These are phyloP conservation scores for Paramecium biaurelia DNA, from an alignment of 73 alveolate genomes.

Conservation along the genomic window DNA sequence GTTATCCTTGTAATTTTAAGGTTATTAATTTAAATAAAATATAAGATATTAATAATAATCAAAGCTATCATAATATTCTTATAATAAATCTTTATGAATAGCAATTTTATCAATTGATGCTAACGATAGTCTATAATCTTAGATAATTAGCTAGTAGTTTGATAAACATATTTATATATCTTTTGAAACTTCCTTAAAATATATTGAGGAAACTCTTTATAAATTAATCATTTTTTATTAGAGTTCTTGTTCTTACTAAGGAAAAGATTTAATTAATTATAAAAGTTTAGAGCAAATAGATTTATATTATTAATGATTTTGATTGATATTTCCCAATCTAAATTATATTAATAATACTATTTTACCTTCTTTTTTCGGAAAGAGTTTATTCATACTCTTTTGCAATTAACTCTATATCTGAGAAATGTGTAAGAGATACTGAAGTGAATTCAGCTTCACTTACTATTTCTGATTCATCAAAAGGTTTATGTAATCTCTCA, in stretches of 20 bases:
- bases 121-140: neutral
- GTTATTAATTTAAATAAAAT: neutral
- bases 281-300: neutral
- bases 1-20: neutral
- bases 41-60: neutral
- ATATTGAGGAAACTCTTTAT: neutral
- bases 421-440: neutral
- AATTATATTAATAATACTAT: neutral
- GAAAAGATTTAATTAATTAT: neutral
- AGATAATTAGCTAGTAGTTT: neutral
- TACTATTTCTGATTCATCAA: neutral
- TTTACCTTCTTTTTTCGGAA: constrained; percentile 26
- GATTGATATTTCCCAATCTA: neutral
- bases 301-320: neutral
- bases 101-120: neutral
- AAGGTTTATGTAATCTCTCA: neutral
- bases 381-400: neutral
- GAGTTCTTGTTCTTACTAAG: neutral
- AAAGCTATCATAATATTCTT: neutral
- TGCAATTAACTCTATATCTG: neutral
- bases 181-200: neutral
- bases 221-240: neutral
- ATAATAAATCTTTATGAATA: neutral
- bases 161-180: neutral
- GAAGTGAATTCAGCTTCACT: constrained; percentile 33